Evolutionary conservation across 345 rosid species (phyloP), one percentile per base, ranked within the genome.

Genomic region (Aegle marmelos): DNA sequence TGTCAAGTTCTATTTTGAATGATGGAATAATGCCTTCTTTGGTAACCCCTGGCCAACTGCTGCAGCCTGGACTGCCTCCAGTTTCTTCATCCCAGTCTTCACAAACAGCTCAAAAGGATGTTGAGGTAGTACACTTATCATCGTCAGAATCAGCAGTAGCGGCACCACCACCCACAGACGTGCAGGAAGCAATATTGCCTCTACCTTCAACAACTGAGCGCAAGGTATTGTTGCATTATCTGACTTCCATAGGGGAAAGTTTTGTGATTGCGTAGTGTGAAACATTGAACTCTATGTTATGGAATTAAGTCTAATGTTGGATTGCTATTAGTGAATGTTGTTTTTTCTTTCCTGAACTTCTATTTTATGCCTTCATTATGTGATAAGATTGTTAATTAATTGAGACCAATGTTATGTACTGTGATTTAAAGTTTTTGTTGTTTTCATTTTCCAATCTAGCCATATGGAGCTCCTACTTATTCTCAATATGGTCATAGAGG

Each of bases 41-140:
- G 72, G 81, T 85, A 24, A 85, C 86, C 36, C 88, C 86, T 1
- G 88, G 84, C 45, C 84, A 85, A 58, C 78, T 85, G 33, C 63
- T 81, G 61, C 86, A 81, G 75, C 70, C 84, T 79, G 86, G 76
- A 56, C 64, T 70, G 61, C 33, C 79, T 6, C 34, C 74, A 50
- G 72, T 77, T 39, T 68, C 81, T 27, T 64, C 74, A 30, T 68
- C 68, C 34, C 70, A 78, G 72, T 53, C 84, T 83, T 69, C 79
- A 59, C 84, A 83, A 65, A 28, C 75, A 76, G 68, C 81, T 65
- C 86, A 78, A 48, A 85, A 79, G 76, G 81, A 83, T 70, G 83
- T 83, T 33, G 79, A 85, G 75, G 83, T 76, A 58, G 82, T 85
- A 39, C 79, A 73, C 33, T 33, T 73, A 37, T 72, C 81, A 69